Percentiles rank a stretch among this genome's conserved stretches.
phyloP scores from a whole-genome alignment of 257 asterid species.

The Lavandula angustifolia region DNA sequence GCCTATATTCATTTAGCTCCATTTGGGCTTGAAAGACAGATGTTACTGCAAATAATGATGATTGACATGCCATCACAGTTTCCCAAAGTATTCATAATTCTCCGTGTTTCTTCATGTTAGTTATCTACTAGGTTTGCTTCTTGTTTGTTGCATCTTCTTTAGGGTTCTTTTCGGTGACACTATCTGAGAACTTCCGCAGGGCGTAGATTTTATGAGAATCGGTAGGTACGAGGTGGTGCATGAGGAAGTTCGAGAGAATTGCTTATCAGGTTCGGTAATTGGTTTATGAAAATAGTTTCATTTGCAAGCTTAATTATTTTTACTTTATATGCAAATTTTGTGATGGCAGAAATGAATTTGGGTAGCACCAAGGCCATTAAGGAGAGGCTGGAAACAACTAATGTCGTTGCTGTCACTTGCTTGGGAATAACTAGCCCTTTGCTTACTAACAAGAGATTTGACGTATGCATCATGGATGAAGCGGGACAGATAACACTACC shows the following conservation, averaged over 20 bases:
- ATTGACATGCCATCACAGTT: conserved; percentile 5
- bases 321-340: conserved; percentile 30
- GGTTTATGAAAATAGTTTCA: conserved; percentile 23
- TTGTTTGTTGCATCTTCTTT: conserved; percentile 16
- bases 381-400: conserved; percentile 62
- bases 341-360: conserved; percentile 57
- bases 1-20: conserved; percentile 1
- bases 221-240: conserved; percentile 91
- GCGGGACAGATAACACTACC: conserved; percentile 98
- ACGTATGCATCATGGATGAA: conserved; percentile 97
- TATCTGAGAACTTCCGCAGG: conserved; percentile 48
- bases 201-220: conserved; percentile 81
- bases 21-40: conserved; percentile 9
- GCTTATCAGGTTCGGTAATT: conserved; percentile 67
- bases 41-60: conserved; percentile 1
- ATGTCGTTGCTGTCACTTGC: conserved; percentile 92
- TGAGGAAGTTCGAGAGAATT: conserved; percentile 69
- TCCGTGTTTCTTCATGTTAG: background rate
- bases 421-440: conserved; percentile 90
- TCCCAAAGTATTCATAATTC: background rate
- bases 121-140: conserved; percentile 6
- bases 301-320: conserved; percentile 22
- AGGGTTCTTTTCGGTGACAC: conserved; percentile 30
- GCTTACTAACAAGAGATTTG: conserved; percentile 82
- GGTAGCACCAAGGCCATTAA: conserved; percentile 59